phyloP scores from a whole-genome alignment of 1,284 basidiomycete species.

The Cryptococcus hybrid region DNA sequence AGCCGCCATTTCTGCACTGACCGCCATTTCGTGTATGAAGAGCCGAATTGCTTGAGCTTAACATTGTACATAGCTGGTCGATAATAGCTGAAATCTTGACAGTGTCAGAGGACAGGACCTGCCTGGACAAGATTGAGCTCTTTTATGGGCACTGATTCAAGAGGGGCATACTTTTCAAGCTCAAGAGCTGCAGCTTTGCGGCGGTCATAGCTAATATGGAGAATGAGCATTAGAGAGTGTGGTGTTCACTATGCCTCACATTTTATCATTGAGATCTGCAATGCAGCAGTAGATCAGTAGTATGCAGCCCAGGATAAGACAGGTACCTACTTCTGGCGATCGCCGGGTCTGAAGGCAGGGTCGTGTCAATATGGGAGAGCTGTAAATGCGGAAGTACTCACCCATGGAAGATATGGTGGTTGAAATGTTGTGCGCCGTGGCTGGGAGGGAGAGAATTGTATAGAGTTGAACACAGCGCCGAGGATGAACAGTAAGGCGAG shows the following conservation, averaged over 20 bases:
- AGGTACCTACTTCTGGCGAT: too few species aligned
- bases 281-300: not conserved
- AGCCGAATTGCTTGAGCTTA: slow-evolving; percentile 73
- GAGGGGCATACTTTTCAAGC: slow-evolving; percentile 73
- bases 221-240: slow-evolving; percentile 47
- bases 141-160: too few species aligned
- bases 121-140: slow-evolving; percentile 50
- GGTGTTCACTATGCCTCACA: slow-evolving; percentile 24
- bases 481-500: too few species aligned
- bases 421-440: too few species aligned
- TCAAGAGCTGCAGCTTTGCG: slow-evolving; percentile 94
- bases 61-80: slow-evolving; percentile 92
- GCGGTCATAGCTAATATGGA: slow-evolving; percentile 75
- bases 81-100: slow-evolving; percentile 82
- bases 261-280: slow-evolving; percentile 51
- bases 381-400: too few species aligned
- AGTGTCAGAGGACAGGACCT: slow-evolving; percentile 81
- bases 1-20: slow-evolving; percentile 3
- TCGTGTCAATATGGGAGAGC: too few species aligned
- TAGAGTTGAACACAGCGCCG: too few species aligned
- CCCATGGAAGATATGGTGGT: too few species aligned
- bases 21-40: slow-evolving; percentile 92
- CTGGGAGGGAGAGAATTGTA: too few species aligned
- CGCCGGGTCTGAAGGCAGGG: too few species aligned
- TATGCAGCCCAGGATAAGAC: too few species aligned